Base-by-base conservation (phyloP, 2,329 filamentous ascomycete species). In the Trichophyton schoenleinii region DNA sequence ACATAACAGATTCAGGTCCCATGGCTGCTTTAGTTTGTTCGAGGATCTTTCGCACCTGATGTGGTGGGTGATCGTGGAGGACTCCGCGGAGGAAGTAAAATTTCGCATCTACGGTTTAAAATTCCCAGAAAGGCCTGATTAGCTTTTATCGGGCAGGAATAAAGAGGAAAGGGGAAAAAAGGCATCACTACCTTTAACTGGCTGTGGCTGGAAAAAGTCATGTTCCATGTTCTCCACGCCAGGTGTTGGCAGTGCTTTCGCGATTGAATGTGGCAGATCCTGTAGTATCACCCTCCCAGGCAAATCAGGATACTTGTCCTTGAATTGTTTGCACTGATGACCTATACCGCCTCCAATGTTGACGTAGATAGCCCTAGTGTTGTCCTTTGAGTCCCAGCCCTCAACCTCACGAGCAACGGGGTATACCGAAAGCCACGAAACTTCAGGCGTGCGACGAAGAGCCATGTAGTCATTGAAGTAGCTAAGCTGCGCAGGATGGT, bases 321-420 rank as follows among this genome's bases (percentile, higher is more conserved):
- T 69, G 6, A 79, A 66, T 3, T 67, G 63, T 3, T 66, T 65
- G n/a, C 70, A 70, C 55, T 75, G 72, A n/a, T 78, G 73, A 0
- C 76, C 76, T 7, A 69, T 67, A 0, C 71, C 72, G 44, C 77
- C 75, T 8, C 75, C 75, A 9, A 78, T 67, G 62, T 79, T 74
- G 1, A 79, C 74, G 53, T 76, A 69, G 31, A 77, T 64, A 4
- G 66, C 63, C 44, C 62, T 66, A 18, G 28, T 44, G 15, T 42
- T 42, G 15, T 42, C 13, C 38, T 42, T 42, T 8, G 59, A 34
- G 7, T 36, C 38, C n/a, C 36, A 28, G 20, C 38, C 20, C 13
- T 59, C n/a, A 13, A 41, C 38, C 20, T 59, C 20, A 18, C 48
- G 31, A 48, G 31, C 57, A 31, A 57, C 57, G 5, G 57, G 41